Conservation (phyloP, 2,329 filamentous ascomycete genomes). For the Aspergillus pseudonomiae region DNA sequence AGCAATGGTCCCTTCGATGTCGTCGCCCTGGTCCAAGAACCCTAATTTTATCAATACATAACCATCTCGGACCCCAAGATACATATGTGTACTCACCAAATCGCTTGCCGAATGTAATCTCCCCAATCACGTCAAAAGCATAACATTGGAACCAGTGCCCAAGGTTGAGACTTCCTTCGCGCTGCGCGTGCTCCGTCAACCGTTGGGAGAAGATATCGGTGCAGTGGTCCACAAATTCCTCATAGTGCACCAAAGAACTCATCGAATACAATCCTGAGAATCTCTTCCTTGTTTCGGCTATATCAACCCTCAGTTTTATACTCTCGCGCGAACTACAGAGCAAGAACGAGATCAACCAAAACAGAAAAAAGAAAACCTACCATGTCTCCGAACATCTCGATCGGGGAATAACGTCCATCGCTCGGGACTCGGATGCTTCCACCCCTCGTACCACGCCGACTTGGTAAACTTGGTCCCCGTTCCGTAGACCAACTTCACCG, state of each 20-base stretch:
- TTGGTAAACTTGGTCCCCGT: slow-evolving; percentile 45
- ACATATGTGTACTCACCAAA: slow-evolving; percentile 24
- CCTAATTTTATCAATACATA: slow-evolving; percentile 37
- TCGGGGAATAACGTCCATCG: slow-evolving; percentile 39
- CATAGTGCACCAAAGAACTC: slow-evolving; percentile 53
- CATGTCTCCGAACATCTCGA: slow-evolving; percentile 42
- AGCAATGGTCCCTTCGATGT: slow-evolving; percentile 48
- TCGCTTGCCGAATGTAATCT: slow-evolving; percentile 48
- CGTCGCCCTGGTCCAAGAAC: slow-evolving; percentile 51
- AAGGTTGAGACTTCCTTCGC: slow-evolving; percentile 38
- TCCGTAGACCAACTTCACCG: slow-evolving; percentile 48
- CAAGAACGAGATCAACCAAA: not conserved
- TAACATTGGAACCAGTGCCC: slow-evolving; percentile 43
- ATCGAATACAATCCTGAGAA: slow-evolving; percentile 53
- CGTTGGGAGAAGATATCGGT: slow-evolving; percentile 44
- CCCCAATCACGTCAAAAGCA: slow-evolving; percentile 52
- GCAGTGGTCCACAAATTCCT: slow-evolving; percentile 54
- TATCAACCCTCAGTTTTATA: not conserved
- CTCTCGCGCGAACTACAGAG: not conserved
- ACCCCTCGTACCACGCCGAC: slow-evolving; percentile 38
- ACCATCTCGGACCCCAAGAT: not conserved
- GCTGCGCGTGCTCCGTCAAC: slow-evolving; percentile 42
- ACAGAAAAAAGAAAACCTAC: slow-evolving; percentile 14
- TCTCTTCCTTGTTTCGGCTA: slow-evolving; percentile 40
- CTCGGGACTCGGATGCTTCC: slow-evolving; percentile 32